Conservation (phyloP, 148 eudicot genomes). For the Hydrangea macrophylla region DNA sequence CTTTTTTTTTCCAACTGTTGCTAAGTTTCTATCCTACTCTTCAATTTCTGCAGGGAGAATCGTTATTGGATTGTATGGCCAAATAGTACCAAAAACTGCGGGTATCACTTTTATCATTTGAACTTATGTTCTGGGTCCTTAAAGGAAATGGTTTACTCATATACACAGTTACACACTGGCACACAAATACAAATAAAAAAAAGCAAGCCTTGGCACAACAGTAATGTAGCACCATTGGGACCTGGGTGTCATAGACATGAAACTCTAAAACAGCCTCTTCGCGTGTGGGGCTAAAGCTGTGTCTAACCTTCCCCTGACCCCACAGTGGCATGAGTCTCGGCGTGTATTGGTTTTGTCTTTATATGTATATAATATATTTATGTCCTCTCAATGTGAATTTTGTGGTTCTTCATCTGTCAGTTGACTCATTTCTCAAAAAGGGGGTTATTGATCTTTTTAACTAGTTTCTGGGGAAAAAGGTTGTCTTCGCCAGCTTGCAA, state of each 20-base stretch:
- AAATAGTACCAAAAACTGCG: constrained; percentile 77
- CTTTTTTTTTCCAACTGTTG: neutral
- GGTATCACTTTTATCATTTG: constrained; percentile 37
- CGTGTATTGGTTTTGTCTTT: neutral
- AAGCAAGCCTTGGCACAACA: too few relatives aligned
- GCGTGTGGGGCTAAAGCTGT: too few relatives aligned
- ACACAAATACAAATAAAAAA: too few relatives aligned
- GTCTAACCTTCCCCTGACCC: too few relatives aligned
- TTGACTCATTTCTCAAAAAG: neutral
- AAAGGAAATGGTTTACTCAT: neutral
- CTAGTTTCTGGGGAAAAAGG: neutral
- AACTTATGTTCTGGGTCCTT: neutral
- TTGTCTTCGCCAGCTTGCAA: neutral
- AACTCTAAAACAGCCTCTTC: too few relatives aligned
- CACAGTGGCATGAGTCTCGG: too few relatives aligned
- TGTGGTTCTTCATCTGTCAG: too few relatives aligned
- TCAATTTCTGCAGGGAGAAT: constrained; percentile 71
- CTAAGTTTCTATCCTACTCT: constrained; percentile 6
- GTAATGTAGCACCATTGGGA: too few relatives aligned
- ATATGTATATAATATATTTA: neutral
- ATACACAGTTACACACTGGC: neutral
- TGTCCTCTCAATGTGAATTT: neutral
- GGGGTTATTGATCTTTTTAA: neutral
- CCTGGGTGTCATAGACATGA: too few relatives aligned
- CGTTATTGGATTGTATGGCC: constrained; percentile 87